phyloP scores from a whole-genome alignment of 176 grass and related monocot genomes.

The Dactylis glomerata region DNA sequence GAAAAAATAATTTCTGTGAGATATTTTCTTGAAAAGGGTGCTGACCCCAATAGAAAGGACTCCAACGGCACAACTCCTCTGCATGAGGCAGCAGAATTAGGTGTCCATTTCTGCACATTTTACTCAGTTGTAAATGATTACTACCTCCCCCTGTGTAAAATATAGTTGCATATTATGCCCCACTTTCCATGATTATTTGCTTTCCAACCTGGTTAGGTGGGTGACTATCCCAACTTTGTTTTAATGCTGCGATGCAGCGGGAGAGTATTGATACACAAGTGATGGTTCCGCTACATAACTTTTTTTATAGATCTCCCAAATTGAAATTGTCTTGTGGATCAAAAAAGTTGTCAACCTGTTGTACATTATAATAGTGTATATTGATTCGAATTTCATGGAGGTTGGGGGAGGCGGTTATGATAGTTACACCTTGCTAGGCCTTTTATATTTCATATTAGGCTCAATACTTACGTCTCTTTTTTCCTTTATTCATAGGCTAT shows the following conservation, averaged over 20 bases:
- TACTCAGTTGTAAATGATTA: not conserved
- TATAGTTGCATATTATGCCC: not conserved
- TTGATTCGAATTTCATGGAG: not conserved
- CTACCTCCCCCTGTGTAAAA: not conserved
- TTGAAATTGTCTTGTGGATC: not conserved
- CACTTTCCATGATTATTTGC: not conserved
- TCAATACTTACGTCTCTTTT: not conserved
- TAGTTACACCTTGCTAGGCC: not conserved
- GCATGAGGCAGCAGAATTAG: constrained; percentile 26
- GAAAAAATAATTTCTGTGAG: constrained; percentile 6
- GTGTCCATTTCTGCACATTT: not conserved
- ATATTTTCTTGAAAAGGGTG: constrained; percentile 47
- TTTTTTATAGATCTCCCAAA: not conserved
- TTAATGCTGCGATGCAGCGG: not conserved
- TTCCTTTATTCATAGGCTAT: constrained; percentile 23
- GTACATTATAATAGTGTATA: not conserved
- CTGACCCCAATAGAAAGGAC: constrained; percentile 30
- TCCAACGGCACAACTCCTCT: constrained; percentile 12
- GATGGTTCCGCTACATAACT: not conserved
- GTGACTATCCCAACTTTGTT: not conserved
- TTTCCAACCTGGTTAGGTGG: not conserved
- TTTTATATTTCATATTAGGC: not conserved
- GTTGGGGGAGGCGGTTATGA: not conserved
- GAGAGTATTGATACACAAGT: not conserved
- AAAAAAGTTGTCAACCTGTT: not conserved